These are phyloP conservation scores for Marasmius tenuissimus DNA, from an alignment of 1,284 basidiomycete genomes.

Conservation along the genomic window DNA sequence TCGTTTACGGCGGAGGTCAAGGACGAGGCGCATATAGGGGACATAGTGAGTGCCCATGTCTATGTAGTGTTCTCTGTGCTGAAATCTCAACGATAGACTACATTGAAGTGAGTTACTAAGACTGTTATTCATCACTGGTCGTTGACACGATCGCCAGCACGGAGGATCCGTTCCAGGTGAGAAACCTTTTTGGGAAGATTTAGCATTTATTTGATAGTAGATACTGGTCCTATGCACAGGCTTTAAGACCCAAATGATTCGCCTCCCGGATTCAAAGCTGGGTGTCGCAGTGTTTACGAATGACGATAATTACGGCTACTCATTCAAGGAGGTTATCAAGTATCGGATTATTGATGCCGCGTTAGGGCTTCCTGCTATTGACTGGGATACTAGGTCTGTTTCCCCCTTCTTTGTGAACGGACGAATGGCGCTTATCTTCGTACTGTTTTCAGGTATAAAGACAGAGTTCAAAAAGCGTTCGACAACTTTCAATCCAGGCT, in stretches of 20 bases:
- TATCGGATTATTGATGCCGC: conserved; percentile 23
- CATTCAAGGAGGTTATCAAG: conserved; percentile 18
- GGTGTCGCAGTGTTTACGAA: conserved; percentile 26
- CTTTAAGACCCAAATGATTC: conserved; percentile 18
- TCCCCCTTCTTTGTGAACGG: not conserved
- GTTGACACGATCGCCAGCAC: conserved; percentile 11
- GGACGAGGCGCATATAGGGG: conserved; percentile 9
- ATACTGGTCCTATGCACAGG: conserved; percentile 10
- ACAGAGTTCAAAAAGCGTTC: not conserved
- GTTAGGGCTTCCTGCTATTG: conserved; percentile 18
- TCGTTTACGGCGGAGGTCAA: conserved; percentile 15
- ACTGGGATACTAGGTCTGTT: conserved; percentile 22
- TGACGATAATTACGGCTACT: conserved; percentile 18
- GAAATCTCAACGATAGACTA: not conserved
- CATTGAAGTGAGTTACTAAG: not conserved
- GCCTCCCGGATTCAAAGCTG: conserved; percentile 22
- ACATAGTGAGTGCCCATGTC: conserved; percentile 4
- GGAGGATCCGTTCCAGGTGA: conserved; percentile 18
- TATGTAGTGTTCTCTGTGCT: not conserved
- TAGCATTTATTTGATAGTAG: too few species aligned
- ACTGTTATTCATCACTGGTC: not conserved
- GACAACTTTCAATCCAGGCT: not conserved
- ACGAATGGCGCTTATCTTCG: too few species aligned
- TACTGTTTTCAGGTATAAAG: conserved; percentile 12
- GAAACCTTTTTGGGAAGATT: not conserved